Percentiles rank a stretch among this genome's conserved stretches.
These are phyloP conservation scores for Flaveria sonorensis DNA, from an alignment of 129 eudicot species.

Conservation along the genomic window DNA sequence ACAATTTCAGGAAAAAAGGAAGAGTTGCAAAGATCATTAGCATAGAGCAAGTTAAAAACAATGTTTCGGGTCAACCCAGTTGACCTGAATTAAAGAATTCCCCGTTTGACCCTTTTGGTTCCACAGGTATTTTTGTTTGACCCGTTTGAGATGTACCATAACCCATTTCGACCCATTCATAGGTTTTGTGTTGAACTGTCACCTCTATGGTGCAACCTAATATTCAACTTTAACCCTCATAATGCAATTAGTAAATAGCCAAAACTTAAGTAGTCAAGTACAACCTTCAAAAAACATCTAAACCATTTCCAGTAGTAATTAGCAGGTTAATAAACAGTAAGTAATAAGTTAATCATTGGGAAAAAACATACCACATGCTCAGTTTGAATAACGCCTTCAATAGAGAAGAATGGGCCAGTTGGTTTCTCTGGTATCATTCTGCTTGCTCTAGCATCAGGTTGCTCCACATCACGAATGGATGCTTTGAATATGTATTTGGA, in stretches of 20 bases:
- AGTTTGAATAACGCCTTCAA: constrained; percentile 8
- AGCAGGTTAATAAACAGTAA: neutral
- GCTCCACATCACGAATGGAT: constrained; percentile 10
- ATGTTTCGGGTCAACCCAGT: too few species aligned
- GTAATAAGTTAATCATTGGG: neutral
- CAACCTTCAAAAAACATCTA: neutral
- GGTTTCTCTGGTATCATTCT: constrained; percentile 10
- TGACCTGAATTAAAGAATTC: too few species aligned
- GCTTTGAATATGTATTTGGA: constrained; percentile 57
- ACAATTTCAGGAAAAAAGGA: neutral
- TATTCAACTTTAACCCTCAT: neutral
- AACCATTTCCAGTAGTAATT: neutral
- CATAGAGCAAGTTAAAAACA: neutral
- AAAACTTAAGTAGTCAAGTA: neutral
- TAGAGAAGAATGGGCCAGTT: neutral
- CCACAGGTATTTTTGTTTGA: neutral
- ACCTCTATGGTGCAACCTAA: neutral
- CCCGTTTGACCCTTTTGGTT: too few species aligned
- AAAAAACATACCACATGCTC: constrained; percentile 9
- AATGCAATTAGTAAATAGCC: neutral
- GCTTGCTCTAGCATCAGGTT: constrained; percentile 13
- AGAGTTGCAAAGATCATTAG: neutral
- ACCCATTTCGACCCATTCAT: neutral
- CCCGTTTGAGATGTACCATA: neutral
- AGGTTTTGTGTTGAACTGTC: neutral